Base-by-base conservation (phyloP, 148 eudicot genomes). In the Polygonum aviculare region DNA sequence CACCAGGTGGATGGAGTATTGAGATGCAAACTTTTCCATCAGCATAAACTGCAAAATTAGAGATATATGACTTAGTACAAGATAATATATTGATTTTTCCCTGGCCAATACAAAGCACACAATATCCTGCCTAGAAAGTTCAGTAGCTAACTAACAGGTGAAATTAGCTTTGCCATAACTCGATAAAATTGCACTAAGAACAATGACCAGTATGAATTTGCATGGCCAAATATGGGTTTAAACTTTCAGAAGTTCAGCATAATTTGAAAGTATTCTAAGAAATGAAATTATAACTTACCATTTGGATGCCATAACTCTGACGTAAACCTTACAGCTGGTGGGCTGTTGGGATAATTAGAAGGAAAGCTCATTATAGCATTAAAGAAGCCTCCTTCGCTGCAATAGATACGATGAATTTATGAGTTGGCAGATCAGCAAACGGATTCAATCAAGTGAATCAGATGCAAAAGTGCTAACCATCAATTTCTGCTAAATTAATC, bases 1-100 rank as follows among this genome's bases (percentile, higher is more conserved):
- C 99, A 65, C 99, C 99, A 21, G 99, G 99, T 12, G 99, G 98
- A 84, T 96, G 99, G 70, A 96, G 97, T 77, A 96, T 96, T 36
- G 99, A 96, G 55, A 96, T 93, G 87, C 99, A 96, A 67, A 96
- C 99, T 78, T 86, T 89, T 5, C 99, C 99, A 77, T 96, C 98
- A 15, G 85, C 31, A 59, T 96, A 96, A 81, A 96, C 99, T 96
- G 88, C 73, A 78, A 62, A 5, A n/a, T 31, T 11, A 5, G 7
- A 72, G 2, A 36, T 21, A 19, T 15, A 44, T 60, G 36, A 26
- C 67, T 51, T 12, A 3, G 55, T 33, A 77, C 11, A 35, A 11
- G 72, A 45, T 8, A 19, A 57, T 57, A 7, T 3, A 57, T 4
- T 57, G 63, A 57, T 16, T 57, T 57, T 19, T 19, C 21, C 6